phyloP scores from a whole-genome alignment of 1,284 basidiomycete species.

The Tilletia horrida region DNA sequence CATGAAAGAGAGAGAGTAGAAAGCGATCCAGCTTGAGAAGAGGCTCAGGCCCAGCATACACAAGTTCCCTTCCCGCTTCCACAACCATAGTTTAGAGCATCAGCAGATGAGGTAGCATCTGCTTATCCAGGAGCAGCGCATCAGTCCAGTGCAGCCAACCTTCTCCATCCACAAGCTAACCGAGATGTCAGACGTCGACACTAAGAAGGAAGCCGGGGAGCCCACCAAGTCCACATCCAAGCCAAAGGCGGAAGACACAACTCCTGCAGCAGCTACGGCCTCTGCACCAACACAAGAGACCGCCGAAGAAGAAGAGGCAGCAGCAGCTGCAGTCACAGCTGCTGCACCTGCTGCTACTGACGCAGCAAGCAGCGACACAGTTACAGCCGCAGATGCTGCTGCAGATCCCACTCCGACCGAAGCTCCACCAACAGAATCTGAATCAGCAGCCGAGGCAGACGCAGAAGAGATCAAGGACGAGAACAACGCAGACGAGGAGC shows the following conservation, averaged over 20 bases:
- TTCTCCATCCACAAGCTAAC: not conserved
- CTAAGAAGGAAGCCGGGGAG: not conserved
- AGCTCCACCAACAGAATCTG: not conserved
- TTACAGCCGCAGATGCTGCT: not conserved
- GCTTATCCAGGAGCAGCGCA: too few relatives aligned
- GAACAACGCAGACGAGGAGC: slow-evolving; percentile 4
- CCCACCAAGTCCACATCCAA: not conserved
- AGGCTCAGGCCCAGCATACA: too few relatives aligned
- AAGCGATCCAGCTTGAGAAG: not conserved
- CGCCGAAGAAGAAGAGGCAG: not conserved
- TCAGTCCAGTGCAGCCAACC: too few relatives aligned
- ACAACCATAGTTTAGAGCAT: not conserved
- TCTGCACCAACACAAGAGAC: not conserved
- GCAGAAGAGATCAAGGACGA: not conserved
- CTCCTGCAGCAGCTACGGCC: not conserved
- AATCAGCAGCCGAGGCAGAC: not conserved
- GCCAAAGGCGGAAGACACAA: not conserved
- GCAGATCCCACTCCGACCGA: not conserved
- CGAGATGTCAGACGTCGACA: not conserved
- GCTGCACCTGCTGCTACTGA: not conserved
- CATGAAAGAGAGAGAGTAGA: not conserved
- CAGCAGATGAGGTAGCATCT: not conserved
- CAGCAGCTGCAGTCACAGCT: not conserved
- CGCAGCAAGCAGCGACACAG: not conserved
- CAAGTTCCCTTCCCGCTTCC: too few relatives aligned